Base-by-base conservation (phyloP, 1,284 basidiomycete species). In the Wallemia mellicola region DNA sequence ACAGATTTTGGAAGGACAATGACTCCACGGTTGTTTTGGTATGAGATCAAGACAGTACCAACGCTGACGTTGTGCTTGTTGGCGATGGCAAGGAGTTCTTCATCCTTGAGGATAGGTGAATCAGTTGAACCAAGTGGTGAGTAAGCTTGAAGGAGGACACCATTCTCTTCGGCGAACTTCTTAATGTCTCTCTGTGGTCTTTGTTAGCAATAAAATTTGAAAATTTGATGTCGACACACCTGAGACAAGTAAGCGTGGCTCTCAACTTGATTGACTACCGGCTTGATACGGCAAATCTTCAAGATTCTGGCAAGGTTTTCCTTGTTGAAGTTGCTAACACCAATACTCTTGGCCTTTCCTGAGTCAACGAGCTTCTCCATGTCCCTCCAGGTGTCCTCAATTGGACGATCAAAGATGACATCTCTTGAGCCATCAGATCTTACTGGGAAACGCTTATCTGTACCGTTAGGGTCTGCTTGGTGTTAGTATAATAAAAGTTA, bases 271-370 rank as follows among this genome's bases (percentile, higher is more conserved):
- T 82, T 82, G 15, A 73, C 73, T 1, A 75, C 79, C n/a, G 86
- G 86, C 54, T 76, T 67, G 64, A 83, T 73, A 68, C 80, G 77
- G 59, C 77, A 75, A 33, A 74, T 72, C 62, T 73, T 73, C 33
- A 85, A 71, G 30, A 83, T 72, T 30, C 75, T 72, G 28, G 68
- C 67, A 27, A 83, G 70, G 68, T 73, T 81, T 68, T 77, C 75
- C 24, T 78, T 72, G 24, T 77, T 80, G 65, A 82, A 76, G 71
- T 83, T 83, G 60, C 79, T 82, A 57, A 83, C 66, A 73, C 86
- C 86, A 63, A 89, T 88, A 58, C 86, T 85, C 68, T 77, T 78
- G 58, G 83, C 74, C 70, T 87, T 85, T 28, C 83, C 82, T 65
- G 77, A 62, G 22, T 61, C 61, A 17, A 63, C 58, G 2, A 86